Base-by-base conservation (phyloP, 345 rosid species). In the Hibiscus mutabilis region DNA sequence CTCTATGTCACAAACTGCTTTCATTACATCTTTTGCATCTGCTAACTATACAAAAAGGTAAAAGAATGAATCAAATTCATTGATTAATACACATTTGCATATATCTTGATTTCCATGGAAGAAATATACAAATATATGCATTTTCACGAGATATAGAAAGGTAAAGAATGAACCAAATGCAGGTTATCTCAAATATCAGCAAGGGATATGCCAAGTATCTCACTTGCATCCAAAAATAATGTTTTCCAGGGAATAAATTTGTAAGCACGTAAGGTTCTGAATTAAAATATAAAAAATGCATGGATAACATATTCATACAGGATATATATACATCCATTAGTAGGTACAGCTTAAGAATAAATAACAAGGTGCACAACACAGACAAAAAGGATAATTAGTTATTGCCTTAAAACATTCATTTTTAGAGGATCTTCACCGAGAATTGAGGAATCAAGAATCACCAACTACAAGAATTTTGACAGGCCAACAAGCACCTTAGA, bases 11-110 rank as follows among this genome's bases (percentile, higher is more conserved):
- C 31, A 72, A 61, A 89, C 80, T 12, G 85, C 89, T 68, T 76
- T 74, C 92, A 87, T 86, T 42, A 89, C 92, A 80, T 87, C 90
- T 78, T 78, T 89, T 66, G 96, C 92, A 76, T 87, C 92, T 72
- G 90, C 84, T 68, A 89, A 76, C 95, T 89, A 69, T 65, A 74
- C n/a, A 62, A 63, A 63, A 49, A 22, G 16, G 66, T 2, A 13
- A 42, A 60, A 60, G 59, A n/a, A 27, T n/a, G 22, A 67, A 67
- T 31, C 18, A 42, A 64, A 12, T 19, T 4, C 27, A 12, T 40
- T 10, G 51, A 40, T 40, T 12, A 11, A 37, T 63, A 37, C 0
- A 66, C 12, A 65, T 22, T 44, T 66, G 95, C 90, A 77, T 84
- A 53, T 53, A 53, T 53, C 24, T 52, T 5, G 58, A n/a, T 53